A percentile compares a stretch with the other conserved stretches of the same genome.
These are phyloP conservation scores for Inga leiocalycina DNA, from an alignment of 306 rosid genomes.

Conservation along the genomic window DNA sequence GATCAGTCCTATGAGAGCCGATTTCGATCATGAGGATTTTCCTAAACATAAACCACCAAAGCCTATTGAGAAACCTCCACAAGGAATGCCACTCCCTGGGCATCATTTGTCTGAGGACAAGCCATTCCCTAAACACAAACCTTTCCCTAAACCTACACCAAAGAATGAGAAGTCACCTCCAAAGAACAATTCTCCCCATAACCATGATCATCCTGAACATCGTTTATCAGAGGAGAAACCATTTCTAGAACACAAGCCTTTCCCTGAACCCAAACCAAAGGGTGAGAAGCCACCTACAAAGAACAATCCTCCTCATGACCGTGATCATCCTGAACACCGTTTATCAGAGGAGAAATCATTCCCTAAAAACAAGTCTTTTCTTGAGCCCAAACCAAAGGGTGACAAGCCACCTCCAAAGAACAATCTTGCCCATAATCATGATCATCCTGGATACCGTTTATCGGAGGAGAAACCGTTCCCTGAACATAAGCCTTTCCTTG, in stretches of 20 bases:
- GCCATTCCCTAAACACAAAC: neutral
- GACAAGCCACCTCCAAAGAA: neutral
- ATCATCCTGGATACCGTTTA: neutral
- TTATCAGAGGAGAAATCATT: neutral
- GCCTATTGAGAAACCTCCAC: neutral
- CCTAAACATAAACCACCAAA: neutral
- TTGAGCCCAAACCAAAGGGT: neutral
- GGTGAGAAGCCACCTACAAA: neutral
- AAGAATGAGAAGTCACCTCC: neutral
- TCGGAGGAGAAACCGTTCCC: neutral
- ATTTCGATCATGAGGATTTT: neutral
- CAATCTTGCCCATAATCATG: neutral
- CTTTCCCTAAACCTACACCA: neutral
- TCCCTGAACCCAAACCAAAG: neutral
- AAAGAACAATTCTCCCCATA: neutral
- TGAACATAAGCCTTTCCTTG: neutral
- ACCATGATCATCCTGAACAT: neutral
- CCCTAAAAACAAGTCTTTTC: neutral
- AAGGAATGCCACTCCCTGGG: neutral
- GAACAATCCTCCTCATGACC: too few species aligned
- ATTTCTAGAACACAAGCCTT: neutral
- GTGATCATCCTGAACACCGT: neutral
- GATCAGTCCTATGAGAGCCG: neutral
- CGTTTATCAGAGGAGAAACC: neutral
- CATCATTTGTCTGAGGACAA: neutral